Percentiles rank a stretch among this genome's conserved stretches.
These are phyloP conservation scores for Stachybotrys elegans DNA, from an alignment of 2,329 filamentous ascomycete genomes.

Conservation along the genomic window DNA sequence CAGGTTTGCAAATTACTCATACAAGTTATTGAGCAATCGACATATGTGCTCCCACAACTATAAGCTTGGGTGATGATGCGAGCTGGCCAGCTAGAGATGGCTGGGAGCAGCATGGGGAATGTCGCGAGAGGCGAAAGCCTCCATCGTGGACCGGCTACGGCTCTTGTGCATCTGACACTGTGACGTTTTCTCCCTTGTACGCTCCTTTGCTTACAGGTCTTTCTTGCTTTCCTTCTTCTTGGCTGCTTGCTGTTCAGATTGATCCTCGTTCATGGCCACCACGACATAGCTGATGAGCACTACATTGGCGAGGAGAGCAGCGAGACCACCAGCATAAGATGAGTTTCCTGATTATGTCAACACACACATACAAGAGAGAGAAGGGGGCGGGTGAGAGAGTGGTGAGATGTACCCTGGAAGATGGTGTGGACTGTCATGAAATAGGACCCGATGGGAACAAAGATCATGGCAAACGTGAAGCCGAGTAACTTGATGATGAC, in stretches of 20 bases:
- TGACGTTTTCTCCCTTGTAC: too few relatives aligned
- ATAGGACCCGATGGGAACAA: conserved; percentile 81
- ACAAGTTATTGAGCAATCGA: too few relatives aligned
- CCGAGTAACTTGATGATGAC: conserved; percentile 87
- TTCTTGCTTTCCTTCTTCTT: conserved; percentile 44
- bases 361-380: too few relatives aligned
- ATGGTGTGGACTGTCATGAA: conserved; percentile 73
- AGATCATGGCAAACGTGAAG: conserved; percentile 90
- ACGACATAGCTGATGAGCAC: conserved; percentile 88
- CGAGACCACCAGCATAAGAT: conserved; percentile 78
- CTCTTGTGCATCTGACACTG: too few relatives aligned
- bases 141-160: too few relatives aligned
- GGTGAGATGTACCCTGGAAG: conserved; percentile 61
- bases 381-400: conserved; percentile 5
- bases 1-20: too few relatives aligned
- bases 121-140: too few relatives aligned
- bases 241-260: conserved; percentile 41
- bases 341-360: conserved; percentile 69
- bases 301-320: conserved; percentile 85
- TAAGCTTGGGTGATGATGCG: too few relatives aligned
- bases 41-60: too few relatives aligned
- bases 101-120: too few relatives aligned
- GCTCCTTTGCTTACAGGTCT: conserved; percentile 24
- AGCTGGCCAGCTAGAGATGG: too few relatives aligned
- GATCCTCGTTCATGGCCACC: conserved; percentile 86